Conservation (phyloP, 495 filamentous ascomycete genomes). For the Penicillium atrosanguineum region DNA sequence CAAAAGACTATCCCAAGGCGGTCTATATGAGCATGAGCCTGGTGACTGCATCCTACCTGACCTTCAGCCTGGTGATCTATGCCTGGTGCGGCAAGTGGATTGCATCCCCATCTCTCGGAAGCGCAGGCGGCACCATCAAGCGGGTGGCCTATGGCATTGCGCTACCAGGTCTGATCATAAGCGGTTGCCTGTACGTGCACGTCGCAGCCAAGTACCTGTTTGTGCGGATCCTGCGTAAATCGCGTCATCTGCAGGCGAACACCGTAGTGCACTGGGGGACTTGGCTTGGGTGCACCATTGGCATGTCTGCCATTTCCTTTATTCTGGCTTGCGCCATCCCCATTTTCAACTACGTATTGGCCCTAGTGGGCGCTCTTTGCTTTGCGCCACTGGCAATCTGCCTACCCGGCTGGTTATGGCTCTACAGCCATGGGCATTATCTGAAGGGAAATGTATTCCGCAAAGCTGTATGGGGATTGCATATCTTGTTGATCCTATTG, state of each 20-base stretch:
- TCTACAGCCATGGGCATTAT: conserved; percentile 41
- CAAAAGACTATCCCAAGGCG: conserved; percentile 62
- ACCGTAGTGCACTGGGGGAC: conserved; percentile 44
- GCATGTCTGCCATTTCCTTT: conserved; percentile 59
- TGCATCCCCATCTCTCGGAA: conserved; percentile 66
- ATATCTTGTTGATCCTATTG: conserved; percentile 32
- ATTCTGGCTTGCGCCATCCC: conserved; percentile 68
- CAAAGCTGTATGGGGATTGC: conserved; percentile 18
- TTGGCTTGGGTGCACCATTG: conserved; percentile 56
- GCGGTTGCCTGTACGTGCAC: conserved; percentile 63
- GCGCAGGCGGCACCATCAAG: conserved; percentile 58
- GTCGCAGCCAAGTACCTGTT: conserved; percentile 63
- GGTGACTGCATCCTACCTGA: conserved; percentile 62
- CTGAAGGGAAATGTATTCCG: conserved; percentile 20
- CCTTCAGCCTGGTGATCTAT: conserved; percentile 57
- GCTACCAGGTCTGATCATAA: conserved; percentile 56
- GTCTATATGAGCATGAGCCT: conserved; percentile 59
- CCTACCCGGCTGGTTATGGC: conserved; percentile 47
- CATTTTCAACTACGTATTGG: conserved; percentile 64
- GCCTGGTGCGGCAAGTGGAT: conserved; percentile 66
- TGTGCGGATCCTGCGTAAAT: conserved; percentile 54
- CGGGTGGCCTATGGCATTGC: conserved; percentile 73
- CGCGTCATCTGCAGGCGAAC: conserved; percentile 54
- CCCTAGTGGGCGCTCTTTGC: conserved; percentile 36
- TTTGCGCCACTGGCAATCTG: conserved; percentile 42